phyloP scores from a whole-genome alignment of 1,284 basidiomycete genomes.

The Heliocybe sulcata region DNA sequence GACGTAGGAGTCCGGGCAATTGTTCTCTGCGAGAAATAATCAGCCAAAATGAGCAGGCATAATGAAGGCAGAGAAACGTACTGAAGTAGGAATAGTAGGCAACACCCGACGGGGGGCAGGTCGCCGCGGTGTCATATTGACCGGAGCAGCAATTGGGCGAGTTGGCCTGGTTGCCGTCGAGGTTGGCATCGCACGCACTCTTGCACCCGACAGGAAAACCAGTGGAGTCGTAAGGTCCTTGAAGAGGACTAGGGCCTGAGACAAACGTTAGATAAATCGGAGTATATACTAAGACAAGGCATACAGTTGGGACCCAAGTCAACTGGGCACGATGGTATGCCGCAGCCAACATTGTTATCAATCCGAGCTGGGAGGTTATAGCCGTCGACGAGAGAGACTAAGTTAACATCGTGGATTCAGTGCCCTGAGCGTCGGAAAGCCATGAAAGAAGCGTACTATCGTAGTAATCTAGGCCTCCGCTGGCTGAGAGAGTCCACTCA shows the following conservation, averaged over 20 bases:
- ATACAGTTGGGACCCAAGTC: conserved; percentile 44
- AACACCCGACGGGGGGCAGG: conserved; percentile 45
- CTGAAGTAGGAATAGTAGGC: conserved; percentile 50
- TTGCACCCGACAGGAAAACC: conserved; percentile 52
- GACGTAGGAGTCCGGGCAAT: conserved; percentile 48
- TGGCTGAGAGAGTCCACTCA: conserved; percentile 42
- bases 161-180: conserved; percentile 37
- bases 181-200: conserved; percentile 49
- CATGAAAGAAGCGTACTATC: conserved; percentile 27
- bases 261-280: neutral
- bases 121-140: conserved; percentile 35
- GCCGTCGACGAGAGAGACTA: conserved; percentile 48
- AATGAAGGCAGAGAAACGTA: conserved; percentile 14
- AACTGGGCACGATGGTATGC: conserved; percentile 39
- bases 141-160: conserved; percentile 53
- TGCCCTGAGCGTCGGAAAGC: conserved; percentile 14
- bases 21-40: conserved; percentile 23
- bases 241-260: conserved; percentile 40
- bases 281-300: conserved; percentile 2
- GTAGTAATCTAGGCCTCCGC: conserved; percentile 34
- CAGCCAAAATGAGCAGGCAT: neutral
- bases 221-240: conserved; percentile 42
- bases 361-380: conserved; percentile 53
- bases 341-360: conserved; percentile 43
- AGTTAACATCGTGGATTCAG: conserved; percentile 15